Evolutionary conservation across 2,329 filamentous ascomycete species (phyloP).

Genomic region (Penicillium sp.): DNA sequence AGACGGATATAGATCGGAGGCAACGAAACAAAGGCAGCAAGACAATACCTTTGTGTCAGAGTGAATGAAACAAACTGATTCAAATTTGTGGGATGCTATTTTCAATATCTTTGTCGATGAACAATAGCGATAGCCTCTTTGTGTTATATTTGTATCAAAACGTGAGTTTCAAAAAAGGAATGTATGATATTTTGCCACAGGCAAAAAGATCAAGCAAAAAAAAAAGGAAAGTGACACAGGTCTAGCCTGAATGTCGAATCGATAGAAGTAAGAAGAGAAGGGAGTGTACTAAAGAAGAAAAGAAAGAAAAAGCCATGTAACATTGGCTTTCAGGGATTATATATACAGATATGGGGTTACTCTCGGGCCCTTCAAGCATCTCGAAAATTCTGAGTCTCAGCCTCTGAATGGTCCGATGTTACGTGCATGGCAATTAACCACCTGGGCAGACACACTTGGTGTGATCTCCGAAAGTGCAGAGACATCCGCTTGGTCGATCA

Average conservation of each 20-base stretch:
- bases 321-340: conserved; percentile 22
- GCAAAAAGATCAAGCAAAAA: conserved; percentile 28
- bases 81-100: background rate
- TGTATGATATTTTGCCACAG: conserved; percentile 35
- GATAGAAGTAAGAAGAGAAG: conserved; percentile 17
- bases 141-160: conserved; percentile 1
- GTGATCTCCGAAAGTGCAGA: background rate
- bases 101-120: background rate
- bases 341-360: conserved; percentile 15
- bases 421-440: conserved; percentile 17
- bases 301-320: conserved; percentile 14
- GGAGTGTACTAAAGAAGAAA: conserved; percentile 22
- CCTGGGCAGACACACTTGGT: conserved; percentile 13
- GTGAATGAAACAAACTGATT: conserved; percentile 9
- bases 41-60: conserved; percentile 30
- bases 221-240: conserved; percentile 35
- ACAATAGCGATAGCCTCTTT: conserved; percentile 2
- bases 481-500: background rate
- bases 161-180: conserved; percentile 21
- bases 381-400: background rate
- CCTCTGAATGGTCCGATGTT: conserved; percentile 11
- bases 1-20: background rate
- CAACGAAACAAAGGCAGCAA: conserved; percentile 1
- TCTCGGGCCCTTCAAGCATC: conserved; percentile 2
- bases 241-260: conserved; percentile 37